These are phyloP conservation scores for Lachnellula suecica DNA, from an alignment of 2,329 filamentous ascomycete species.

Conservation along the genomic window DNA sequence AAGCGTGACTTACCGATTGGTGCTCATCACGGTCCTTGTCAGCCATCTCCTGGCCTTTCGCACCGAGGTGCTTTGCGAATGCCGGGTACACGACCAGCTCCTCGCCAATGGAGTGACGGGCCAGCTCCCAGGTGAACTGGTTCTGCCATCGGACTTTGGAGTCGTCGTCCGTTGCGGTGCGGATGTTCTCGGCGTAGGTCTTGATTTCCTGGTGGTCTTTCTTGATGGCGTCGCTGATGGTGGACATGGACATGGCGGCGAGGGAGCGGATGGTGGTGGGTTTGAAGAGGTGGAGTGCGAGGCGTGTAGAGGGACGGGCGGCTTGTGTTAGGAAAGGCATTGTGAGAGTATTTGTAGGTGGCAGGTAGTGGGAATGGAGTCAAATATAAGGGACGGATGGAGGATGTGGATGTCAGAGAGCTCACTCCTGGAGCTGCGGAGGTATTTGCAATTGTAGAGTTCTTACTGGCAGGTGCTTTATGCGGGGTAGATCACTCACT, in stretches of 20 bases:
- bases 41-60: constrained; percentile 42
- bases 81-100: constrained; percentile 54
- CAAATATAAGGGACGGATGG: too few relatives aligned
- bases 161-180: constrained; percentile 36
- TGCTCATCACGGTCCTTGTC: constrained; percentile 49
- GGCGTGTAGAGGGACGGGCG: background rate
- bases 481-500: too few relatives aligned
- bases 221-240: constrained; percentile 33
- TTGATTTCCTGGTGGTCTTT: constrained; percentile 38
- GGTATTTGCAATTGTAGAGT: too few relatives aligned
- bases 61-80: constrained; percentile 46
- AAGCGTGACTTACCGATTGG: constrained; percentile 26
- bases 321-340: background rate
- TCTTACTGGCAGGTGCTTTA: too few relatives aligned
- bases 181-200: constrained; percentile 42
- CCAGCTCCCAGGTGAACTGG: constrained; percentile 48
- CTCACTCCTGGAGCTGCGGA: too few relatives aligned
- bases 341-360: background rate
- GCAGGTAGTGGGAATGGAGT: background rate
- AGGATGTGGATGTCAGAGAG: too few relatives aligned
- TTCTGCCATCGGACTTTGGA: constrained; percentile 43
- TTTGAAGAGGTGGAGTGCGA: background rate
- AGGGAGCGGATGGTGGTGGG: background rate
- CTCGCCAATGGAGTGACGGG: constrained; percentile 47
- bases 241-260: background rate